Base-by-base conservation (phyloP, 2,329 filamentous ascomycete species). In the Phyllosticta paracitricarpa region DNA sequence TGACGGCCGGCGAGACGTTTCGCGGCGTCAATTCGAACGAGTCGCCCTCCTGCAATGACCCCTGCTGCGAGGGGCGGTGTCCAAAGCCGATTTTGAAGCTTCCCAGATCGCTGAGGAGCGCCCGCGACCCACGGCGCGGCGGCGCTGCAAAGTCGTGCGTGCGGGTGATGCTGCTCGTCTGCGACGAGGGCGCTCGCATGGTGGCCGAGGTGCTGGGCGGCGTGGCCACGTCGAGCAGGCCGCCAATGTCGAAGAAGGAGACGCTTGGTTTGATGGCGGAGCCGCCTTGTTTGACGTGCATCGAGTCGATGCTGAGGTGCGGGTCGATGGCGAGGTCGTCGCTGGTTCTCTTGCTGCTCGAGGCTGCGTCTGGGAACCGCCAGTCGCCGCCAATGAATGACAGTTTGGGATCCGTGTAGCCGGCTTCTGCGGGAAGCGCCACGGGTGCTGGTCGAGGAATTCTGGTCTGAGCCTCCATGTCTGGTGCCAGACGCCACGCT, bases 181-280 rank as follows among this genome's bases (percentile, higher is more conserved):
- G 69, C 71, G 8, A 71, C 72, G 7, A 30, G 28, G 28, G 69
- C 68, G 33, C 24, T 14, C 4, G 66, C 63, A 57, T 6, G 3
- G 58, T 10, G 53, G 56, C 24, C 28, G 58, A n/a, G 40, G 10
- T 14, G 40, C 56, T 59, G 22, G 26, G 65, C 62, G 25, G 66
- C 17, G 40, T 48, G 67, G 58, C 4, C 57, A 62, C 79, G 4
- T 87, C 84, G 0, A 95, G 76, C 0, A 96, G 76, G 0, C 89
- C 89, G 24, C 91, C 91, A 1, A 91, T 87, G 66, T 96, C 92
- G 67, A 93, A 91, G 72, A 96, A 93, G 0, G 89, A 90, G 4
- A 94, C 84, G 55, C 81, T 79, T 4, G 82, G 78, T 4, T 83
- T 80, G 35, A 56, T n/a, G 9, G 70, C 66, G 9, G 75, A 70